These are phyloP conservation scores for Coemansia sp. DNA, from an alignment of 192 early-diverging fungal species.

Conservation along the genomic window DNA sequence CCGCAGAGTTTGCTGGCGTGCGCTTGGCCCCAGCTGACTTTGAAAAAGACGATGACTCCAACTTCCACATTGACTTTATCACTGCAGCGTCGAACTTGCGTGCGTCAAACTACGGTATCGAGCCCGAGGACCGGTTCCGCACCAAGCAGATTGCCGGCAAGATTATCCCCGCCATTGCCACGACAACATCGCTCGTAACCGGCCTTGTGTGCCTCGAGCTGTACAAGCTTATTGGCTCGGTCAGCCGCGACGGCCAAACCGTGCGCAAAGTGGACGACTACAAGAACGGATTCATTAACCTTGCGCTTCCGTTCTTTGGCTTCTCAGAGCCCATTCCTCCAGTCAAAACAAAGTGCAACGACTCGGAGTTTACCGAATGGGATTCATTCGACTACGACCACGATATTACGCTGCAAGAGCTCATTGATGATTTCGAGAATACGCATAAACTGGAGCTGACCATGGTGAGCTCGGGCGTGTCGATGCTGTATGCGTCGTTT, in stretches of 20 bases:
- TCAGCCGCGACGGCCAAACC: conserved; percentile 27
- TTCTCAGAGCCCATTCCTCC: conserved; percentile 98
- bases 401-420: conserved; percentile 86
- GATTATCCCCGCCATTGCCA: conserved; percentile 91
- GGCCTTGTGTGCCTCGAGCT: conserved; percentile 97
- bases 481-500: conserved; percentile 91
- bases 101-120: conserved; percentile 77
- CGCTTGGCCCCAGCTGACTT: conserved; percentile 91
- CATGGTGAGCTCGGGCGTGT: conserved; percentile 89
- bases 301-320: conserved; percentile 97
- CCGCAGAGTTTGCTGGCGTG: conserved; percentile 77
- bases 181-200: conserved; percentile 93
- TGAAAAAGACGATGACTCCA: conserved; percentile 99
- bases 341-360: conserved; percentile 85
- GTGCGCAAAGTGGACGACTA: conserved; percentile 87
- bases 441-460: conserved; percentile 85
- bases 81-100: conserved; percentile 96
- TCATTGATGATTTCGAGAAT: conserved; percentile 80
- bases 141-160: conserved; percentile 90
- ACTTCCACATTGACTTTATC: conserved; percentile 99
- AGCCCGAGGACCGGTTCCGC: conserved; percentile 71
- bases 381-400: conserved; percentile 86
- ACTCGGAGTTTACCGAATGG: conserved; percentile 87
- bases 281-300: conserved; percentile 98
- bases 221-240: conserved; percentile 75